Conservation (phyloP, 139 green algal species). For the Chlamydomonas sp. region DNA sequence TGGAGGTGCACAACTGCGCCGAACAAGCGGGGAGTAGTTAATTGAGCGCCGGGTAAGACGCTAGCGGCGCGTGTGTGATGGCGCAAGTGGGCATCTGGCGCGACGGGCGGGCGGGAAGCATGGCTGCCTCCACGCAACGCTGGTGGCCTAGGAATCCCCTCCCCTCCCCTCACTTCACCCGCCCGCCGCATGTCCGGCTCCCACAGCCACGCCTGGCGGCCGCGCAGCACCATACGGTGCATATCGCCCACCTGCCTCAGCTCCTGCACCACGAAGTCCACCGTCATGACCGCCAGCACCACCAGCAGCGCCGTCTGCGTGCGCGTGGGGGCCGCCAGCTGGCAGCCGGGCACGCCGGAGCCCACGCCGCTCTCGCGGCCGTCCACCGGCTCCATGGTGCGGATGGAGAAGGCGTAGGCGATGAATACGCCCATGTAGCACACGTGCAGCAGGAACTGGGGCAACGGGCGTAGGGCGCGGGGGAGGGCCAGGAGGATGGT, state of each 20-base stretch:
- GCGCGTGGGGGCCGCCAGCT: neutral
- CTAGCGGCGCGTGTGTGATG: too few species aligned
- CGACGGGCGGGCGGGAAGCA: too few species aligned
- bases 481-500: neutral
- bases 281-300: conserved; percentile 2
- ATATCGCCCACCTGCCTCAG: neutral
- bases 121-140: too few species aligned
- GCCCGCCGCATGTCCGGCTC: too few species aligned
- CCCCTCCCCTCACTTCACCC: too few species aligned
- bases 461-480: neutral
- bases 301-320: neutral
- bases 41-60: too few species aligned
- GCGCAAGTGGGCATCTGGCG: too few species aligned
- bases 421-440: conserved; percentile 10
- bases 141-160: too few species aligned
- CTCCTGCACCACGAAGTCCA: neutral
- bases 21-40: too few species aligned
- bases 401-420: conserved; percentile 4
- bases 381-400: neutral
- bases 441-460: conserved; percentile 21
- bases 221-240: too few species aligned
- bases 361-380: neutral
- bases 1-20: too few species aligned
- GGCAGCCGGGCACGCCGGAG: conserved; percentile 1
- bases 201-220: too few species aligned